These are phyloP conservation scores for Cyclotella cryptica DNA, from an alignment of 108 stramenopile species.

Conservation along the genomic window DNA sequence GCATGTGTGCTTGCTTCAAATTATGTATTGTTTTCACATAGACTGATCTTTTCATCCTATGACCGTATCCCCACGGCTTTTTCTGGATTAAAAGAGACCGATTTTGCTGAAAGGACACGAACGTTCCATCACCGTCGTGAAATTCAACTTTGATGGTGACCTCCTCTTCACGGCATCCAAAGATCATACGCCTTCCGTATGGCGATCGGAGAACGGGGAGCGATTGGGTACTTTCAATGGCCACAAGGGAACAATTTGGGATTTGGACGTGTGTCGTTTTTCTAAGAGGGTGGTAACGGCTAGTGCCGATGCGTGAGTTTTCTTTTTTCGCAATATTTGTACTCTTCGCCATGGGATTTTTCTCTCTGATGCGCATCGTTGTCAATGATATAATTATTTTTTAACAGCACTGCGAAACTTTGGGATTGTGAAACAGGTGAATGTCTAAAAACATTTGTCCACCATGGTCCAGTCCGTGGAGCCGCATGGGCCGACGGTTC, in stretches of 20 bases:
- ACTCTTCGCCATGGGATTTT: neutral
- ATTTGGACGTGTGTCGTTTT: slow-evolving; percentile 92
- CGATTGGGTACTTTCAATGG: slow-evolving; percentile 96
- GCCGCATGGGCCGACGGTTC: slow-evolving; percentile 95
- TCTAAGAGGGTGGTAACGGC: slow-evolving; percentile 80
- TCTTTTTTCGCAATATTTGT: neutral
- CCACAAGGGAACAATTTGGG: slow-evolving; percentile 98
- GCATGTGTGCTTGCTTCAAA: neutral
- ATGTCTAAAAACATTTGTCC: slow-evolving; percentile 82
- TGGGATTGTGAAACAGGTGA: slow-evolving; percentile 95
- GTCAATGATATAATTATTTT: neutral
- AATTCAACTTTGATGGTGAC: slow-evolving; percentile 97
- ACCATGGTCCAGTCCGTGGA: slow-evolving; percentile 93
- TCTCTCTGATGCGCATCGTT: neutral
- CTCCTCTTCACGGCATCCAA: slow-evolving; percentile 95
- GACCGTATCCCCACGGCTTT: neutral
- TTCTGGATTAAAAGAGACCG: slow-evolving; percentile 67
- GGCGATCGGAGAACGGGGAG: slow-evolving; percentile 95
- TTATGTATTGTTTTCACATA: neutral
- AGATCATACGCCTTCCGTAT: slow-evolving; percentile 92
- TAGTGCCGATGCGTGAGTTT: slow-evolving; percentile 81
- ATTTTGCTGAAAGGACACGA: slow-evolving; percentile 99
- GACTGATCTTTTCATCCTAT: neutral
- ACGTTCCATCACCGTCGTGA: slow-evolving; percentile 96
- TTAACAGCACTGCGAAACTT: slow-evolving; percentile 64